phyloP scores from a whole-genome alignment of 1,284 basidiomycete species.

The Cutaneotrichosporon sp. region DNA sequence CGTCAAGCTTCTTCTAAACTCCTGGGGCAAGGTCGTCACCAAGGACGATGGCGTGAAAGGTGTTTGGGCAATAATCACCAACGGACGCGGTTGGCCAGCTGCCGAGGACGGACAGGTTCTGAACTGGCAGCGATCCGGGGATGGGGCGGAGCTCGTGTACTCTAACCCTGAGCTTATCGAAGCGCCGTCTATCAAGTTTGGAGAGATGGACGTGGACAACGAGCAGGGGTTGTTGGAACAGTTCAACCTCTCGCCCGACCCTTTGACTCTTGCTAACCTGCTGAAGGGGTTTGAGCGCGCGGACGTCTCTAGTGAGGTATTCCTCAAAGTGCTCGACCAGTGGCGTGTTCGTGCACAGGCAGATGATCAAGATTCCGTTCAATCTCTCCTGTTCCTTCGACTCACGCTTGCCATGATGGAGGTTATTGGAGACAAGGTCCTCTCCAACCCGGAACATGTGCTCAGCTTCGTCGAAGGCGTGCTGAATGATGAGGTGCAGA shows the following conservation, averaged over 20 bases:
- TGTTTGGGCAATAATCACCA: slow-evolving; percentile 59
- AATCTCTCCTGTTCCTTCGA: slow-evolving; percentile 62
- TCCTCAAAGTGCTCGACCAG: slow-evolving; percentile 65
- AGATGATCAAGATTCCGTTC: slow-evolving; percentile 47
- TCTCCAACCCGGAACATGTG: slow-evolving; percentile 63
- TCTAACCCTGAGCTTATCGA: slow-evolving; percentile 21
- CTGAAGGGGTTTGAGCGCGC: slow-evolving; percentile 61
- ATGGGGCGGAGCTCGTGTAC: slow-evolving; percentile 11
- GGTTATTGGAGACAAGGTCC: slow-evolving; percentile 63
- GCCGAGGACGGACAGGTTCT: slow-evolving; percentile 19
- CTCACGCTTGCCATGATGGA: slow-evolving; percentile 73
- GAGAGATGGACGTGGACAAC: slow-evolving; percentile 54
- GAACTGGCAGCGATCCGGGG: slow-evolving; percentile 24
- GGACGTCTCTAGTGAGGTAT: slow-evolving; percentile 66
- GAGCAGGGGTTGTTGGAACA: slow-evolving; percentile 57
- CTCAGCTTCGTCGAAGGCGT: slow-evolving; percentile 73
- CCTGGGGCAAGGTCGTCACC: slow-evolving; percentile 67
- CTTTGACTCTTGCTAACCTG: slow-evolving; percentile 60
- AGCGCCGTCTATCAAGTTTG: slow-evolving; percentile 18
- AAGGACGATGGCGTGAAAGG: slow-evolving; percentile 56
- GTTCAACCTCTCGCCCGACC: slow-evolving; percentile 67
- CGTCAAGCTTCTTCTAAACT: slow-evolving; percentile 58
- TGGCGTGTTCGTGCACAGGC: slow-evolving; percentile 53
- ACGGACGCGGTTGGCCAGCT: slow-evolving; percentile 50
- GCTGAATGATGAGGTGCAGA: slow-evolving; percentile 38